A percentile compares a stretch with the other conserved stretches of the same genome.
Evolutionary conservation across 2,329 filamentous ascomycete species (phyloP).

Genomic region (Mariannaea sp.): DNA sequence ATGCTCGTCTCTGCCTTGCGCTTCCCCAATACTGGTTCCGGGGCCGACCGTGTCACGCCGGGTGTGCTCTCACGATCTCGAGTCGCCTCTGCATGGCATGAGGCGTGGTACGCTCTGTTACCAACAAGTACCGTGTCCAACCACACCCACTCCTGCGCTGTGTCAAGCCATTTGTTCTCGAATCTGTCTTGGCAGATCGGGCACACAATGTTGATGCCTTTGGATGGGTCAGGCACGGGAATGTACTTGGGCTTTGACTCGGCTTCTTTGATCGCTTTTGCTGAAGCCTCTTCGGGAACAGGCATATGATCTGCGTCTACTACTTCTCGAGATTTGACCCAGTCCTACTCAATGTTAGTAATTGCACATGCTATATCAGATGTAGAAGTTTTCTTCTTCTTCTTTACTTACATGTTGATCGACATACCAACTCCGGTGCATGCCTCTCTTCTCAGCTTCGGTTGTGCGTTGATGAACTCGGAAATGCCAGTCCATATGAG

Average conservation of each 20-base stretch:
- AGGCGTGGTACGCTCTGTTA: slow-evolving; percentile 83
- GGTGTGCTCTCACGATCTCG: slow-evolving; percentile 62
- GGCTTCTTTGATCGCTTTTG: slow-evolving; percentile 45
- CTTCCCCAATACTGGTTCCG: slow-evolving; percentile 72
- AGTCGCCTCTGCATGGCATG: slow-evolving; percentile 82
- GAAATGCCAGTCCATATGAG: slow-evolving; percentile 99
- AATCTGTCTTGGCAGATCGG: slow-evolving; percentile 97
- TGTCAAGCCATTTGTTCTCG: slow-evolving; percentile 88
- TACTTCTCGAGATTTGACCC: slow-evolving; percentile 83
- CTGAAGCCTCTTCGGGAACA: slow-evolving; percentile 40
- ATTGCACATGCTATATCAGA: not conserved
- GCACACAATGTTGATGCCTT: slow-evolving; percentile 76
- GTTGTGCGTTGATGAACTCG: slow-evolving; percentile 86
- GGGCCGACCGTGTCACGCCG: slow-evolving; percentile 52
- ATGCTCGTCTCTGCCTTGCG: slow-evolving; percentile 71
- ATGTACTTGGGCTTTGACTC: slow-evolving; percentile 70
- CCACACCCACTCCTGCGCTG: slow-evolving; percentile 97
- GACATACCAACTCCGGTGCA: slow-evolving; percentile 94
- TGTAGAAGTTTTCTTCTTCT: not conserved
- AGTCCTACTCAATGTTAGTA: slow-evolving; percentile 65
- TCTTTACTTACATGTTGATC: slow-evolving; percentile 76
- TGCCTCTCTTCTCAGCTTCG: slow-evolving; percentile 82
- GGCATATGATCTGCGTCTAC: slow-evolving; percentile 66
- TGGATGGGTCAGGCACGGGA: slow-evolving; percentile 78
- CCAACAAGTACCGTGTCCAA: slow-evolving; percentile 83